These are phyloP conservation scores for Penicillium herquei DNA, from an alignment of 495 filamentous ascomycete genomes.

Conservation along the genomic window DNA sequence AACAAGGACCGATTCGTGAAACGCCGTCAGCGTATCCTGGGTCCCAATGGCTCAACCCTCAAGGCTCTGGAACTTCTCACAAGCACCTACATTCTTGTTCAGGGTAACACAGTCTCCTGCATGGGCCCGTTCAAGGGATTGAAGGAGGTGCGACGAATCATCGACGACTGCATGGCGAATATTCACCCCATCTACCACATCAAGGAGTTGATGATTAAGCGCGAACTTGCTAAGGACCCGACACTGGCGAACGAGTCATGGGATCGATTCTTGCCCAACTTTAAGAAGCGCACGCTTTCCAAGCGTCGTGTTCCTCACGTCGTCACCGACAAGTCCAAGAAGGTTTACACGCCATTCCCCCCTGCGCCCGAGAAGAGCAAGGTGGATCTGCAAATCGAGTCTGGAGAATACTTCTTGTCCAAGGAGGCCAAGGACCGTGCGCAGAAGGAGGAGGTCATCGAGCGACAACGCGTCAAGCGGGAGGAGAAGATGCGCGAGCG, in stretches of 20 bases:
- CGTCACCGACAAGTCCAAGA: conserved; percentile 91
- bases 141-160: conserved; percentile 85
- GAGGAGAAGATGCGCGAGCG: conserved; percentile 84
- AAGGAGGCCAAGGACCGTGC: conserved; percentile 88
- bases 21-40: conserved; percentile 86
- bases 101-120: conserved; percentile 90
- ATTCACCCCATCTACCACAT: conserved; percentile 91
- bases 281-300: conserved; percentile 91
- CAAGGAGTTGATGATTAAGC: conserved; percentile 99
- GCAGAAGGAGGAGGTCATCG: conserved; percentile 72
- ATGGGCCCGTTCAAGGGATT: conserved; percentile 92
- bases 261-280: conserved; percentile 95
- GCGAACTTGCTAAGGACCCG: conserved; percentile 94
- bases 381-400: conserved; percentile 97
- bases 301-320: conserved; percentile 80
- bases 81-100: conserved; percentile 88
- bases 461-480: conserved; percentile 79
- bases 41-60: conserved; percentile 77
- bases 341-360: conserved; percentile 81
- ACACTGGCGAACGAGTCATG: conserved; percentile 83
- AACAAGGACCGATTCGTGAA: conserved; percentile 99
- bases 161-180: conserved; percentile 97
- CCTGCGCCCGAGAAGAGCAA: conserved; percentile 88
- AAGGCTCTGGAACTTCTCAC: conserved; percentile 97
- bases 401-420: conserved; percentile 91